A percentile compares a stretch with the other conserved stretches of the same genome.
Evolutionary conservation across 495 filamentous ascomycete species (phyloP).

Genomic region (Aspergillus sclerotioniger): DNA sequence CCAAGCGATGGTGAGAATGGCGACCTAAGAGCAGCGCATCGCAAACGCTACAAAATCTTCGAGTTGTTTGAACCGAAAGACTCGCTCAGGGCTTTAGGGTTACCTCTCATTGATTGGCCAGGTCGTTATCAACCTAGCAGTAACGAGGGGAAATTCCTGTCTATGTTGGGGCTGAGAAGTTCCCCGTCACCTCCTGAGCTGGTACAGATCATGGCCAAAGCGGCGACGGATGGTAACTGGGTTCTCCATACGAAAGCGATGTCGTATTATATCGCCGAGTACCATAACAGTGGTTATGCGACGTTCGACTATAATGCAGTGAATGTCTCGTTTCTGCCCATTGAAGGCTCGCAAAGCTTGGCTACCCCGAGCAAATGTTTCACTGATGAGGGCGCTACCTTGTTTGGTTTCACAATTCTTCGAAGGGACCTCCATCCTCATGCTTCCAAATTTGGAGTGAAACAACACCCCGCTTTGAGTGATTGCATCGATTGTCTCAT

Average conservation of each 20-base stretch:
- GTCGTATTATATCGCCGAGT: slow-evolving; percentile 78
- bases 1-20: slow-evolving; percentile 21
- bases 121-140: slow-evolving; percentile 61
- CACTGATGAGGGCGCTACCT: slow-evolving; percentile 69
- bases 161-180: slow-evolving; percentile 64
- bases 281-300: slow-evolving; percentile 72
- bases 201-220: slow-evolving; percentile 67
- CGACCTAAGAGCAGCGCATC: slow-evolving; percentile 25
- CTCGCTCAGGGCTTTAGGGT: slow-evolving; percentile 59
- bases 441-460: slow-evolving; percentile 79
- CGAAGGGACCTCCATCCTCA: slow-evolving; percentile 69
- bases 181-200: slow-evolving; percentile 69
- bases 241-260: slow-evolving; percentile 61
- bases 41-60: slow-evolving; percentile 69
- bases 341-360: slow-evolving; percentile 61
- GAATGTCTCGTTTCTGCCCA: slow-evolving; percentile 66
- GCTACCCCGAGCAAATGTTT: slow-evolving; percentile 77
- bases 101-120: slow-evolving; percentile 86
- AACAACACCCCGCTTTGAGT: slow-evolving; percentile 69
- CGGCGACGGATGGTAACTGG: slow-evolving; percentile 54
- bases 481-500: slow-evolving; percentile 71
- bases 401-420: slow-evolving; percentile 79
- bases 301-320: slow-evolving; percentile 54
- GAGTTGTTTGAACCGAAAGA: slow-evolving; percentile 85
- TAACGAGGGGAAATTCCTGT: slow-evolving; percentile 70